Conservation (phyloP, 306 rosid species). For the Dryas alaskensis region DNA sequence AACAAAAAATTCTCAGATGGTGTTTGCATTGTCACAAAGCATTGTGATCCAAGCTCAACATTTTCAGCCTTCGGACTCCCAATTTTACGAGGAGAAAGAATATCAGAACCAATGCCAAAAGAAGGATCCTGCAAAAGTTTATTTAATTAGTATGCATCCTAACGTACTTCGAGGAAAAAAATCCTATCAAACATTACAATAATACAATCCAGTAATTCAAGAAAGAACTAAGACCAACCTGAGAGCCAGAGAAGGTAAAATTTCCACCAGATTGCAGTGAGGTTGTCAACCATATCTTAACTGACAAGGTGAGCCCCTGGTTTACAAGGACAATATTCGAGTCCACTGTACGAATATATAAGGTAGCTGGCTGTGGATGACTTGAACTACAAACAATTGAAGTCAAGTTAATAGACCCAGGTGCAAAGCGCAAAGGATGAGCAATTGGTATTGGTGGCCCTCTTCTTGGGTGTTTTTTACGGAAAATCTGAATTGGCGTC, state of each 20-base stretch:
- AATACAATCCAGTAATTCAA: slow-evolving; percentile 23
- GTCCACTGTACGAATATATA: slow-evolving; percentile 73
- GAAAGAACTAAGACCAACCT: slow-evolving; percentile 53
- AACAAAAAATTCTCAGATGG: slow-evolving; percentile 73
- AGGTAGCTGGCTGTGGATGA: slow-evolving; percentile 50
- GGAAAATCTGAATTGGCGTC: slow-evolving; percentile 92
- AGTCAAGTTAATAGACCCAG: slow-evolving; percentile 80
- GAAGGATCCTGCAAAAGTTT: slow-evolving; percentile 68
- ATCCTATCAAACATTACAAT: slow-evolving; percentile 4
- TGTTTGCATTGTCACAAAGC: slow-evolving; percentile 83
- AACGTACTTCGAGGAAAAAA: slow-evolving; percentile 10
- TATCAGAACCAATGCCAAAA: slow-evolving; percentile 86
- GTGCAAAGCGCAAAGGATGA: slow-evolving; percentile 90
- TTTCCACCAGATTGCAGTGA: slow-evolving; percentile 93
- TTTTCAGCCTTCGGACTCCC: slow-evolving; percentile 91
- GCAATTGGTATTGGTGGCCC: slow-evolving; percentile 98
- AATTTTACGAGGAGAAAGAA: slow-evolving; percentile 77
- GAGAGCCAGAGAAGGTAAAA: slow-evolving; percentile 88
- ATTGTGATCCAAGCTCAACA: slow-evolving; percentile 81
- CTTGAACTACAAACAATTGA: slow-evolving; percentile 61
- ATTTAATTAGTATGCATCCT: slow-evolving; percentile 21
- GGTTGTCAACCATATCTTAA: slow-evolving; percentile 91
- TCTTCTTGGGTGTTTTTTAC: slow-evolving; percentile 94
- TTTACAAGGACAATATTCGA: slow-evolving; percentile 72
- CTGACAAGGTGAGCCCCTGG: slow-evolving; percentile 77